These are phyloP conservation scores for Exophiala mesophila DNA, from an alignment of 2,329 filamentous ascomycete species.

Conservation along the genomic window DNA sequence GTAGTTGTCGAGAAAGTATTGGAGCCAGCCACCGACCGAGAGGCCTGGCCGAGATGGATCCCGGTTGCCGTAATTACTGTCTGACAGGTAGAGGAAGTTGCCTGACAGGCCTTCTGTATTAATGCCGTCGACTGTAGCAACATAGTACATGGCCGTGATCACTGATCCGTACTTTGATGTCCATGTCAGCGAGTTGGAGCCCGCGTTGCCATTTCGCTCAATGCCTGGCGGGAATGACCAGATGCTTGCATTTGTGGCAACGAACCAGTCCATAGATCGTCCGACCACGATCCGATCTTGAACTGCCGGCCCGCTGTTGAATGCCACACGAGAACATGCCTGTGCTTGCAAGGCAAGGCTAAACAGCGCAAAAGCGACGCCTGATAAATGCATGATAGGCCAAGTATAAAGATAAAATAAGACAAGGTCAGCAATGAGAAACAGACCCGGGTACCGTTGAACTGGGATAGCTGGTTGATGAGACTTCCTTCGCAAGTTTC, in stretches of 20 bases:
- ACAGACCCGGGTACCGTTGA: too few relatives aligned
- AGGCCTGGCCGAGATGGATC: constrained; percentile 1
- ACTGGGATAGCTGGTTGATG: too few relatives aligned
- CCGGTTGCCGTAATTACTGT: constrained; percentile 4
- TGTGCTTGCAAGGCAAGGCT: background rate
- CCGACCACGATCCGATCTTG: constrained; percentile 1
- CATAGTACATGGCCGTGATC: constrained; percentile 5
- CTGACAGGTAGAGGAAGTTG: constrained; percentile 4
- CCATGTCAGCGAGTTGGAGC: constrained; percentile 3
- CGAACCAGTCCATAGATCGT: constrained; percentile 6
- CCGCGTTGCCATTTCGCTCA: constrained; percentile 1
- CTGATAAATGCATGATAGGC: background rate
- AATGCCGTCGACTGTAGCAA: constrained; percentile 4
- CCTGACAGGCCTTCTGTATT: constrained; percentile 3
- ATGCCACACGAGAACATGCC: constrained; percentile 14
- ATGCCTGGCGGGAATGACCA: constrained; percentile 5
- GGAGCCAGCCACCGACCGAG: constrained; percentile 5
- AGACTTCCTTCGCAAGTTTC: too few relatives aligned
- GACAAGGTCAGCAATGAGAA: too few relatives aligned
- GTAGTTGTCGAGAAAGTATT: constrained; percentile 9
- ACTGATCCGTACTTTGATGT: constrained; percentile 6
- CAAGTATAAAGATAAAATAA: too few relatives aligned
- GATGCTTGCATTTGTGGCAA: constrained; percentile 4
- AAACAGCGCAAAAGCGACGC: background rate
- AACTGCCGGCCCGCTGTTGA: background rate